Base-by-base conservation (phyloP, 2,329 filamentous ascomycete species). In the Apiospora sp. region DNA sequence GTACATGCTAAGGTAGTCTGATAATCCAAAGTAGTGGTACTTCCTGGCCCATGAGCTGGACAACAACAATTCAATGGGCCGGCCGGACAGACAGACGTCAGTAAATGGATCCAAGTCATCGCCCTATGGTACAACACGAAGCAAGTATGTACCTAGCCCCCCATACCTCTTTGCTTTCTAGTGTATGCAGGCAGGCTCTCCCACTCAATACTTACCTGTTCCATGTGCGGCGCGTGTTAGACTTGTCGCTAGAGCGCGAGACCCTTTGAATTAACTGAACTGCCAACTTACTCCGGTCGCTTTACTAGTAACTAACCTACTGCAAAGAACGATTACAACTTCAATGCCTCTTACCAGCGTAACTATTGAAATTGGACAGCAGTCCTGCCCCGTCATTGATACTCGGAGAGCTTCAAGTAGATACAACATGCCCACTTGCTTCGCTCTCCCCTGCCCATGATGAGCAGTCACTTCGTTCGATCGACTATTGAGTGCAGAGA, bases 1-100 rank as follows among this genome's bases (percentile, higher is more conserved):
- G 58, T 64, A 64, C 58, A 64, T 64, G 58, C 58, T 64, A 64
- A 64, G 34, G 37, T 64, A n/a, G 58, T 64, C 58, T 64, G 58
- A 41, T 64, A 19, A 37, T 41, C 34, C 16, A 19, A 64, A 64
- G 58, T 64, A 64, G 19, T 10, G 10, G 34, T 64, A 41, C 58
- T 41, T n/a, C 13, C 51, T 41, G 24, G 27, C 16, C 16, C 51
- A 58, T 64, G 58, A 64, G 19, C 58, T 64, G 58, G 58, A 41
- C 58, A 37, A 61, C 54, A 61, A 24, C 22, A 64, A 64, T 64
- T 64, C 58, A 64, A 64, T 64, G 58, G 58, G 58, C 34, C 58
- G 58, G 30, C 58, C 54, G 19, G 54, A 30, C 54, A 61, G 54
- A 37, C 54, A 61, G 54, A 61, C 54, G 54, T 61, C 54, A 61